phyloP scores from a whole-genome alignment of 441 rosid genomes.

The Jatropha podagrica region DNA sequence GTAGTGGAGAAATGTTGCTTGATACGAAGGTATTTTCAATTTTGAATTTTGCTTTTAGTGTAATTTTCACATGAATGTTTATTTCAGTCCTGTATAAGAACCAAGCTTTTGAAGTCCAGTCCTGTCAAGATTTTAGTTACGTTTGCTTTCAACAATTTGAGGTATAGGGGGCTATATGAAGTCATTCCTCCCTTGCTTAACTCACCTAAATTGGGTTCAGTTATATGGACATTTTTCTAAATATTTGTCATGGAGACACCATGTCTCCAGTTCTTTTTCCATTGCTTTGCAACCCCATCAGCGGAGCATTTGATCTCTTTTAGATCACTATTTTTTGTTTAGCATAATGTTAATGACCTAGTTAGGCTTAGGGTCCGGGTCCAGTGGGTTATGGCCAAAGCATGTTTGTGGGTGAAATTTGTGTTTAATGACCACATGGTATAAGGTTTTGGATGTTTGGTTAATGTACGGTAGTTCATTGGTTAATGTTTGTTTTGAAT shows the following conservation, averaged over 20 bases:
- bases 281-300: neutral
- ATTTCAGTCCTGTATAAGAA: neutral
- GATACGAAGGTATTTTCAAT: slow-evolving; percentile 70
- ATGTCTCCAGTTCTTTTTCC: neutral
- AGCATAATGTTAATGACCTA: neutral
- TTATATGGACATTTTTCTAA: too few relatives aligned
- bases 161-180: neutral
- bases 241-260: neutral
- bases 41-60: neutral
- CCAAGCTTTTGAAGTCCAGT: neutral
- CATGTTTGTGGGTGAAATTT: neutral
- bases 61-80: neutral
- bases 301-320: neutral
- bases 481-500: neutral
- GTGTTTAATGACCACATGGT: neutral
- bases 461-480: neutral
- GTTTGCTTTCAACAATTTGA: neutral
- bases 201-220: too few relatives aligned
- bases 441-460: neutral
- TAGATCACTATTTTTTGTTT: neutral
- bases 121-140: neutral
- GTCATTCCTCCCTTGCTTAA: neutral
- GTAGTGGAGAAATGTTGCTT: slow-evolving; percentile 69
- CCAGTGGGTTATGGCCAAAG: neutral
- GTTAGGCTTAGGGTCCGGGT: neutral